Conservation (phyloP, 2,329 filamentous ascomycete species). For the Aspergillus cejpii region DNA sequence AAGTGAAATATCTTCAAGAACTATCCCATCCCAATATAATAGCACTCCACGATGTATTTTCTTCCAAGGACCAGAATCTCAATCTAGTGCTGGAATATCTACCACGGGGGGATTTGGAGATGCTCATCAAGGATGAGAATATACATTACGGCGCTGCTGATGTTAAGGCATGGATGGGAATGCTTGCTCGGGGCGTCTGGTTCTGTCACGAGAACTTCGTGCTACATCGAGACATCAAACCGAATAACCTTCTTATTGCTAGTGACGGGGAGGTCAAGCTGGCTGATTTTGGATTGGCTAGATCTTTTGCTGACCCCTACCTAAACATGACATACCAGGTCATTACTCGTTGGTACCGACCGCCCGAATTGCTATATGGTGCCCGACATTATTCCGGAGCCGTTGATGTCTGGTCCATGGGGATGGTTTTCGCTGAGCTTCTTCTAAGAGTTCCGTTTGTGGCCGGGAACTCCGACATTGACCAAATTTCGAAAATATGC, state of each 20-base stretch:
- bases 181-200: constrained; percentile 88
- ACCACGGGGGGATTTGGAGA: constrained; percentile 88
- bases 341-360: constrained; percentile 94
- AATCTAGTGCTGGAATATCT: constrained; percentile 93
- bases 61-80: constrained; percentile 91
- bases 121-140: constrained; percentile 79
- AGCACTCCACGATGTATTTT: constrained; percentile 84
- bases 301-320: constrained; percentile 82
- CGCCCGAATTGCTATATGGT: constrained; percentile 87
- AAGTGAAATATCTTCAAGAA: constrained; percentile 93
- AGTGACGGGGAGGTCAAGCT: constrained; percentile 90
- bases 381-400: constrained; percentile 81
- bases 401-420: constrained; percentile 92
- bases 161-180: constrained; percentile 97
- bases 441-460: constrained; percentile 76
- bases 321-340: constrained; percentile 86
- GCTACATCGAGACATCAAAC: constrained; percentile 96
- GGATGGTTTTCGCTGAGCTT: constrained; percentile 87
- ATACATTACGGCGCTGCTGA: constrained; percentile 81
- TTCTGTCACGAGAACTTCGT: constrained; percentile 95
- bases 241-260: constrained; percentile 93
- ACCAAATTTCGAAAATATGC: constrained; percentile 78
- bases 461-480: constrained; percentile 74
- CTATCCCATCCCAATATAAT: constrained; percentile 94
- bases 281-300: constrained; percentile 92